Conservation (phyloP, 306 rosid genomes). For the Prunus mume region DNA sequence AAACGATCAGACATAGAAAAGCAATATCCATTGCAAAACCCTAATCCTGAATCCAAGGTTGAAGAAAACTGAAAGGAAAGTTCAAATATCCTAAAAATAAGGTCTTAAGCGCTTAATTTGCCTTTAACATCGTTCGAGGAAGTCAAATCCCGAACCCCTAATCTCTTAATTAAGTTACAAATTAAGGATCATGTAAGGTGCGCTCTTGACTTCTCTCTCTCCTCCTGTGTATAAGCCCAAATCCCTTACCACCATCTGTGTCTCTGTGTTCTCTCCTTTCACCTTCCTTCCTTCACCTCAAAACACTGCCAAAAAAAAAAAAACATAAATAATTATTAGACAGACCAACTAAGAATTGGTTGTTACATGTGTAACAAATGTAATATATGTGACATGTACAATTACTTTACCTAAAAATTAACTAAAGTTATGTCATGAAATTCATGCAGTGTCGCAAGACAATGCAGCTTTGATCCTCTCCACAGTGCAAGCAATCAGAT, state of each 20-base stretch:
- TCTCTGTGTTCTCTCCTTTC: conserved; percentile 17
- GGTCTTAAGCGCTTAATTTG: conserved; percentile 28
- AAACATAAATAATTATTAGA: neutral
- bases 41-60: conserved; percentile 15
- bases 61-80: conserved; percentile 14
- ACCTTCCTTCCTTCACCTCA: conserved; percentile 1
- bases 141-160: conserved; percentile 99
- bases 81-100: conserved; percentile 11
- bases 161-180: conserved; percentile 43
- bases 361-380: too few species aligned
- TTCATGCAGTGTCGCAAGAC: conserved; percentile 43
- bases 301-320: conserved; percentile 28
- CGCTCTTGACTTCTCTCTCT: conserved; percentile 96
- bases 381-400: neutral
- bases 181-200: conserved; percentile 65
- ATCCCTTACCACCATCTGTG: conserved; percentile 30
- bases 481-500: conserved; percentile 88
- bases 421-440: neutral
- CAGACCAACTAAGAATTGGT: neutral
- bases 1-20: neutral
- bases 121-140: conserved; percentile 36
- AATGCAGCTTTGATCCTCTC: conserved; percentile 87
- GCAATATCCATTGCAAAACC: conserved; percentile 5
- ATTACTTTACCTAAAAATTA: neutral
- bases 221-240: conserved; percentile 33